These are phyloP conservation scores for Lactarius evosmus DNA, from an alignment of 768 basidiomycete species.

Conservation along the genomic window DNA sequence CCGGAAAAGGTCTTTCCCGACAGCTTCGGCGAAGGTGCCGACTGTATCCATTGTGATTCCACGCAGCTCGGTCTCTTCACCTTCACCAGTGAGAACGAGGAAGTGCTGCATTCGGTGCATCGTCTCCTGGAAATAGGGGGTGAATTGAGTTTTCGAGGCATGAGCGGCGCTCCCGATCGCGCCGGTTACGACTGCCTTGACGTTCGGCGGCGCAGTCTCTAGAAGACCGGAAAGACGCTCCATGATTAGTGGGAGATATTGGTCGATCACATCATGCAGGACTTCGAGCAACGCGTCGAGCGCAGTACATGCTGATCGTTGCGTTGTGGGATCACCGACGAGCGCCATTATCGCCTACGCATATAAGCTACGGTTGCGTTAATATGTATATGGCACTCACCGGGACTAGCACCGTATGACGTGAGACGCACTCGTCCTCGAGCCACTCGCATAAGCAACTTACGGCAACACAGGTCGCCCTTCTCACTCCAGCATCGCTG, in stretches of 20 bases:
- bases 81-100: conserved; percentile 79
- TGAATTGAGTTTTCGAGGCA: conserved; percentile 86
- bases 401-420: conserved; percentile 82
- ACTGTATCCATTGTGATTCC: conserved; percentile 99
- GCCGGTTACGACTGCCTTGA: conserved; percentile 94
- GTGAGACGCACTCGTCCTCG: conserved; percentile 84
- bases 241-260: conserved; percentile 94
- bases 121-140: conserved; percentile 90
- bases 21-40: conserved; percentile 96
- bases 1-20: conserved; percentile 89
- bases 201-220: conserved; percentile 76
- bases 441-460: conserved; percentile 98
- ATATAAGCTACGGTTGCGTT: background rate
- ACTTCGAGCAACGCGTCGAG: conserved; percentile 96
- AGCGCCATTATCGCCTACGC: conserved; percentile 83
- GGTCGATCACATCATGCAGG: conserved; percentile 82
- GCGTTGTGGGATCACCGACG: conserved; percentile 81
- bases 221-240: conserved; percentile 84
- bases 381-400: conserved; percentile 41
- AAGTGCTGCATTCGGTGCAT: conserved; percentile 88
- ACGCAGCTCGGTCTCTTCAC: conserved; percentile 90
- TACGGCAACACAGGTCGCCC: conserved; percentile 93
- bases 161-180: conserved; percentile 98
- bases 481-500: conserved; percentile 78
- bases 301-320: conserved; percentile 92